Percentiles rank a stretch among this genome's conserved stretches.
Evolutionary conservation across 176 grass and related monocot species (phyloP).

Genomic region (Puccinellia tenuiflora): DNA sequence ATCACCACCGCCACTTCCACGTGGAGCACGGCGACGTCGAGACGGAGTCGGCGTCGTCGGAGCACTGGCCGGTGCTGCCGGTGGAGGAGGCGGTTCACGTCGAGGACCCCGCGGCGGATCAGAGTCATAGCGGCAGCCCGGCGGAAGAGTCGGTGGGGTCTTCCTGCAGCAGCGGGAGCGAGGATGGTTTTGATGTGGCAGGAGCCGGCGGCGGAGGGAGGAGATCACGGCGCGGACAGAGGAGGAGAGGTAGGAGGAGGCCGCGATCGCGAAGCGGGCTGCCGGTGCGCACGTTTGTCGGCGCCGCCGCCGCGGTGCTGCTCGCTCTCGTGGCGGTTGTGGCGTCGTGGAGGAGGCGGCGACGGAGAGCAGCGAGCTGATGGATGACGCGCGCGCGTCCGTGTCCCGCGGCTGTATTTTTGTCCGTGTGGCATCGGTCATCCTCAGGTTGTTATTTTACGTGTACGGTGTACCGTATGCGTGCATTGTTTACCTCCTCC

Average conservation of each 20-base stretch:
- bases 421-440: not conserved
- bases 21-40: not conserved
- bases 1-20: not conserved
- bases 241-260: not conserved
- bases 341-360: not conserved
- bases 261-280: not conserved
- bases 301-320: conserved; percentile 15
- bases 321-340: conserved; percentile 35
- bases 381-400: not conserved
- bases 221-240: not conserved
- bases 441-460: not conserved
- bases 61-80: conserved; percentile 1
- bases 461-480: not conserved
- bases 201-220: not conserved
- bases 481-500: not conserved
- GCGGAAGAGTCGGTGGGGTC: not conserved
- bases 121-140: no score
- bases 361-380: not conserved
- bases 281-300: not conserved
- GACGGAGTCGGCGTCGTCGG: conserved; percentile 4
- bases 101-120: not conserved
- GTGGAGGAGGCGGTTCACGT: conserved; percentile 22
- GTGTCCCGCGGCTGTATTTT: not conserved
- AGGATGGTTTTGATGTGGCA: not conserved
- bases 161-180: not conserved